These are phyloP conservation scores for Dipteronia dyeriana DNA, from an alignment of 345 rosid species.

Conservation along the genomic window DNA sequence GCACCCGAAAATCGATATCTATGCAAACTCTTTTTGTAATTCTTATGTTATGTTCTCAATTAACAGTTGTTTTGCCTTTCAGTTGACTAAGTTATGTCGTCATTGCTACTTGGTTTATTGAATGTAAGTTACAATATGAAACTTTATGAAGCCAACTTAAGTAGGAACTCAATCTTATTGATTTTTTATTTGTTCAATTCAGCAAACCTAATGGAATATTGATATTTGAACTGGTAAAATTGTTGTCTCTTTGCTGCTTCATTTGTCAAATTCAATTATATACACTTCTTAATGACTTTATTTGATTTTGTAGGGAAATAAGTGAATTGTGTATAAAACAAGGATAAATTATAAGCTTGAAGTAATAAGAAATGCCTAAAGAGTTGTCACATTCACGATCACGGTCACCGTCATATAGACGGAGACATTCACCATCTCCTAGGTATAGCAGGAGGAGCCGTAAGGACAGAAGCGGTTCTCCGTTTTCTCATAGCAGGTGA, in stretches of 20 bases:
- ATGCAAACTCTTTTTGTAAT: not conserved
- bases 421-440: constrained; percentile 78
- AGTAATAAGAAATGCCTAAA: constrained; percentile 64
- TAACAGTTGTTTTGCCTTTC: not conserved
- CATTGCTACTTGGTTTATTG: not conserved
- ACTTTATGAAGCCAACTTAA: not conserved
- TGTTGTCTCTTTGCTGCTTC: not conserved
- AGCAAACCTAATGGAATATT: no score
- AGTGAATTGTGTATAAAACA: not conserved
- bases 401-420: constrained; percentile 72
- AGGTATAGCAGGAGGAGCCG: constrained; percentile 77
- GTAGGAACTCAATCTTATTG: not conserved
- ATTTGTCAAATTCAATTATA: not conserved
- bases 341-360: not conserved
- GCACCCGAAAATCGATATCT: not conserved
- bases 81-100: not conserved
- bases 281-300: not conserved
- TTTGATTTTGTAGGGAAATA: constrained; percentile 12
- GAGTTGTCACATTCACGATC: constrained; percentile 75
- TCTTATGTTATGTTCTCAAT: not conserved
- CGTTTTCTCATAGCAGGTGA: constrained; percentile 90
- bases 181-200: not conserved
- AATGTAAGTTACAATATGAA: not conserved
- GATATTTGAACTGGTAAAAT: not conserved
- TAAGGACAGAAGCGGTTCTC: constrained; percentile 81